Conservation (phyloP, 306 rosid genomes). For the Cyclanthera cordifolia region DNA sequence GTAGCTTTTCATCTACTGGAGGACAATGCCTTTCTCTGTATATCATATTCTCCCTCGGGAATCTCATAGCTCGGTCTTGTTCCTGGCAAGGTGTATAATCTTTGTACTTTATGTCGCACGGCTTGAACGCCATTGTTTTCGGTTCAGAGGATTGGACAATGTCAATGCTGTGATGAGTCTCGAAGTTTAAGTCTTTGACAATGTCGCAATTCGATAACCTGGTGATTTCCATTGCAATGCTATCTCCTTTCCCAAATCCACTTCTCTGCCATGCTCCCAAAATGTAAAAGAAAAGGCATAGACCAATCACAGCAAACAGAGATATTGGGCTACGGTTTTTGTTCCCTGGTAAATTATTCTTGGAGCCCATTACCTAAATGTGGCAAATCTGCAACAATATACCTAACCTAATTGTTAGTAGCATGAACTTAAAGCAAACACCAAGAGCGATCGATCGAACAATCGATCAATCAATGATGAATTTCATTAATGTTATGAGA, state of each 20-base stretch:
- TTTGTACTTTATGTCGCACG: slow-evolving; percentile 45
- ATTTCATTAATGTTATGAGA: neutral
- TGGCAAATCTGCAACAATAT: slow-evolving; percentile 15
- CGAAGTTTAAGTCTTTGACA: slow-evolving; percentile 54
- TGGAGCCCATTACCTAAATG: slow-evolving; percentile 49
- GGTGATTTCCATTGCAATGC: slow-evolving; percentile 46
- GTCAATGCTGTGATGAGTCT: slow-evolving; percentile 57
- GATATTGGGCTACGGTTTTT: slow-evolving; percentile 56
- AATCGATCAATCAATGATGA: neutral
- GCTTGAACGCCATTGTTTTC: slow-evolving; percentile 50
- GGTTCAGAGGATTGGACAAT: slow-evolving; percentile 39
- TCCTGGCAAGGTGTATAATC: slow-evolving; percentile 99
- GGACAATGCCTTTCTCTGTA: slow-evolving; percentile 99
- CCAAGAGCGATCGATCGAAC: neutral
- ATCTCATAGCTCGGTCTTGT: slow-evolving; percentile 88
- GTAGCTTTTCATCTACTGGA: slow-evolving; percentile 59
- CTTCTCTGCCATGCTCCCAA: slow-evolving; percentile 95
- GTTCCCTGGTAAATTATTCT: slow-evolving; percentile 36
- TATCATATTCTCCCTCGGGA: slow-evolving; percentile 89
- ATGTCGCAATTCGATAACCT: slow-evolving; percentile 52
- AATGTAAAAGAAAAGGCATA: slow-evolving; percentile 85
- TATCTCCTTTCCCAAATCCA: slow-evolving; percentile 76
- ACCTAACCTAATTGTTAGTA: neutral
- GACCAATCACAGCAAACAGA: slow-evolving; percentile 58
- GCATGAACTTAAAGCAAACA: neutral